Evolutionary conservation across 352 stramenopile genomes (phyloP), one percentile per base, ranked within the genome.

Genomic region (Pythium sukuiense): DNA sequence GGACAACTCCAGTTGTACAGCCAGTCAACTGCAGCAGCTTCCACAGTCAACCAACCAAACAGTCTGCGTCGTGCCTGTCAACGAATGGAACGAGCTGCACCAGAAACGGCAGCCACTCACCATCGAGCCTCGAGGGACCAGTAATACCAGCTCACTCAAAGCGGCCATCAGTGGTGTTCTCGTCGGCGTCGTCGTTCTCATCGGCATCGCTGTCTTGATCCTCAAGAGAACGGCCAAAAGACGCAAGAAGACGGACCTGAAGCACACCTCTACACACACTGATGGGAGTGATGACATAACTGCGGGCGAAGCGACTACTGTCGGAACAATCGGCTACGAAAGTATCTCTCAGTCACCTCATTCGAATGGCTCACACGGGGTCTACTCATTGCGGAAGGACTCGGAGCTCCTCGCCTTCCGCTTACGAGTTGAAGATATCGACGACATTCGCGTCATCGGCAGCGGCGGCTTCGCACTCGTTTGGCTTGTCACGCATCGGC

Each of bases 401-500:
- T 54, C 79, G 3, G 76, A 83, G 7, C 70, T 89, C 43, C 45
- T 78, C 9, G 74, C 79, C 4, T 46, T 80, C 14, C 75, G 83
- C 11, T 63, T 89, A 0, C 69, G 67, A 2, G 63, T 48, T 18
- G 76, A 81, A 26, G 66, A 76, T 16, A 73, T 87, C 39, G 62
- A 84, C 26, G 81, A 88, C 43, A 72, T 87, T 0, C 59, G 63
- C 11, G 77, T 76, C 41, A 69, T 87, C 20, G 76, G 76, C 6
- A 70, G 45, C 30, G 79, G 79, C 26, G 76, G 76, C 0, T 84
- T 80, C 20, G 69, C 76, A 0, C 65, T 88, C 8, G 76, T 88
- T 16, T 85, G 75, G 43, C 63, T 88, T 0, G 76, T 73, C 0
- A 83, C 73, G 32, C 85, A 83, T 39, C 77, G 79, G 16, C 72